Evolutionary conservation across 768 basidiomycete genomes (phyloP).

Genomic region (Boletus bicolor): DNA sequence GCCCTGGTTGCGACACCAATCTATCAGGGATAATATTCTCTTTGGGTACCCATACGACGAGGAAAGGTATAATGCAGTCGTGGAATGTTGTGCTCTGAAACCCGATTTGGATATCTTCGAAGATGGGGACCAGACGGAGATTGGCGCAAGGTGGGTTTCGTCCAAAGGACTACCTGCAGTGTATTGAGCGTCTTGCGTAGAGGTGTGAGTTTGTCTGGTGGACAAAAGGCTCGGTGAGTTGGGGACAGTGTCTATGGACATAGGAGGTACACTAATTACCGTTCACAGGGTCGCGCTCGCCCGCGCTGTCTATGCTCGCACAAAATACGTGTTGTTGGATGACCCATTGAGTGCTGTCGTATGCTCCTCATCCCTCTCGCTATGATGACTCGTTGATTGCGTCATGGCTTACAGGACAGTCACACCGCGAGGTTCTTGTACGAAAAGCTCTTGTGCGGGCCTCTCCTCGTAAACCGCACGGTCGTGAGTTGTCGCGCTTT

Average conservation of each 20-base stretch:
- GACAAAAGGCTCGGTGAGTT: conserved; percentile 72
- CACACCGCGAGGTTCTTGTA: conserved; percentile 63
- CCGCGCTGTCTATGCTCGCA: conserved; percentile 73
- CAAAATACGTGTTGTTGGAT: conserved; percentile 70
- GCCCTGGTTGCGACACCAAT: conserved; percentile 67
- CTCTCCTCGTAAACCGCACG: conserved; percentile 63
- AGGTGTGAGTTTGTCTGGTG: conserved; percentile 75
- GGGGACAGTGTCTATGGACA: neutral
- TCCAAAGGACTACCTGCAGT: neutral
- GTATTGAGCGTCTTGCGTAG: conserved; percentile 27
- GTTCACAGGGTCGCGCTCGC: conserved; percentile 70
- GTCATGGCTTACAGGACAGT: conserved; percentile 47
- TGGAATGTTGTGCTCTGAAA: conserved; percentile 81
- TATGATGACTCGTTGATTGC: neutral
- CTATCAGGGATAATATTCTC: conserved; percentile 78
- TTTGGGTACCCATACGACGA: conserved; percentile 72
- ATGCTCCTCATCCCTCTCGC: conserved; percentile 26
- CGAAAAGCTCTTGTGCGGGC: conserved; percentile 63
- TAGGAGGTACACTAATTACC: neutral
- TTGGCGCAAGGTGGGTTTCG: conserved; percentile 57
- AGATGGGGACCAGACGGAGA: conserved; percentile 83
- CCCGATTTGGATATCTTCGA: conserved; percentile 83
- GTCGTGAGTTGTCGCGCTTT: conserved; percentile 42
- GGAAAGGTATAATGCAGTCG: conserved; percentile 67
- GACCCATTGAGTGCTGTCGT: conserved; percentile 83